Evolutionary conservation across 495 filamentous ascomycete species (phyloP).

Genomic region (Achaetomiella virescens): DNA sequence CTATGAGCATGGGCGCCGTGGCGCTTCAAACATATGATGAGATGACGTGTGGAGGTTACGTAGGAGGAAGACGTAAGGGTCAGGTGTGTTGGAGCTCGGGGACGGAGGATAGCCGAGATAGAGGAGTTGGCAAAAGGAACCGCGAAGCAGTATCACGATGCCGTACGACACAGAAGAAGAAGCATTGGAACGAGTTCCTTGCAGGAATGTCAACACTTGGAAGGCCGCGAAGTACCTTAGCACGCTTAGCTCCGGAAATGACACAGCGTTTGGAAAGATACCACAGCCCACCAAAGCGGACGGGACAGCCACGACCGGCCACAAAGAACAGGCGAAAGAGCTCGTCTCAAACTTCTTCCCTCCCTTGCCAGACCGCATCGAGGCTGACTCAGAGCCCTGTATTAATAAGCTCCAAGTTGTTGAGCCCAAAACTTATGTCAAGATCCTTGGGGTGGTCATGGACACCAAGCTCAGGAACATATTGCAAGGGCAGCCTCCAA

Average conservation of each 20-base stretch:
- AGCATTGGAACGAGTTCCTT: not conserved
- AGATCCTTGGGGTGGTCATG: slow-evolving; percentile 1
- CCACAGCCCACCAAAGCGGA: not conserved
- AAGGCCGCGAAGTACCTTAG: not conserved
- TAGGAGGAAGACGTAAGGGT: too few species aligned
- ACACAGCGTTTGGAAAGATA: not conserved
- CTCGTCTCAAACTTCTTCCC: not conserved
- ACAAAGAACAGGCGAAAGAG: too few species aligned
- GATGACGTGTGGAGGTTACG: too few species aligned
- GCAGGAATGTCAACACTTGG: not conserved
- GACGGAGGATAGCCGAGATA: not conserved
- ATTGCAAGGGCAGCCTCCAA: slow-evolving; percentile 26
- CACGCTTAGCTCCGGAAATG: not conserved
- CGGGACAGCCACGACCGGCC: not conserved
- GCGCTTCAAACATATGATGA: too few species aligned
- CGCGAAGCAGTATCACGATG: not conserved
- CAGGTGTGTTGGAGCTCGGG: too few species aligned
- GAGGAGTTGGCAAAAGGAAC: not conserved
- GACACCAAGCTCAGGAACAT: slow-evolving; percentile 15
- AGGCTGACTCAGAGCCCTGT: not conserved
- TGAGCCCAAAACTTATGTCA: not conserved
- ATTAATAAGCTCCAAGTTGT: not conserved
- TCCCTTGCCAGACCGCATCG: too few species aligned
- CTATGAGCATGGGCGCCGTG: too few species aligned
- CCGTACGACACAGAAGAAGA: not conserved